These are phyloP conservation scores for Ustilago vetiveriae DNA, from an alignment of 1,284 basidiomycete species.

Conservation along the genomic window DNA sequence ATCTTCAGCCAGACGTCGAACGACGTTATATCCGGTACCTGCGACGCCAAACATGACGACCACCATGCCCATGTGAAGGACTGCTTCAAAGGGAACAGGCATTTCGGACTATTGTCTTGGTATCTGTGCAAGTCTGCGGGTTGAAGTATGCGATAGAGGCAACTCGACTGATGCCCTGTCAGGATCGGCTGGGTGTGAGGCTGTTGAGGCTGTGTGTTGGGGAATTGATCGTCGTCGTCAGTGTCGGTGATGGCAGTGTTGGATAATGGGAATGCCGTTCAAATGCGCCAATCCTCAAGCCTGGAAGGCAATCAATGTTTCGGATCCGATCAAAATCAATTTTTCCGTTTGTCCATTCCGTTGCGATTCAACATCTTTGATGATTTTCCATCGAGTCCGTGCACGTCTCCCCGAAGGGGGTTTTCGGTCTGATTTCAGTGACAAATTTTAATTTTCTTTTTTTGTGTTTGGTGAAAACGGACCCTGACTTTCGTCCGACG, in stretches of 20 bases:
- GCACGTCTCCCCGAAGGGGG: too few relatives aligned
- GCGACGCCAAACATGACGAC: slow-evolving; percentile 66
- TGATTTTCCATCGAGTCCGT: background rate
- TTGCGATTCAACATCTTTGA: too few relatives aligned
- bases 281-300: too few relatives aligned
- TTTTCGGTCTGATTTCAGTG: too few relatives aligned
- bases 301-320: too few relatives aligned
- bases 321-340: background rate
- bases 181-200: background rate
- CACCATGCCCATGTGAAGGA: slow-evolving; percentile 66
- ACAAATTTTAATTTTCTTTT: background rate
- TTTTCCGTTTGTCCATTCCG: background rate
- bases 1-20: slow-evolving; percentile 61
- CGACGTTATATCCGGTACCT: slow-evolving; percentile 64
- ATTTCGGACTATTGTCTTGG: slow-evolving; percentile 25
- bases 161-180: too few relatives aligned
- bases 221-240: background rate
- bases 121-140: too few relatives aligned
- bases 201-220: background rate
- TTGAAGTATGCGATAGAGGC: too few relatives aligned
- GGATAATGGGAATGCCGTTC: too few relatives aligned
- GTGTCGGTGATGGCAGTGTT: background rate
- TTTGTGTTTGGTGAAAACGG: background rate
- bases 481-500: slow-evolving; percentile 2
- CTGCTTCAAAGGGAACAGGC: slow-evolving; percentile 66